Conservation (phyloP, 495 filamentous ascomycete genomes). For the Annulohypoxylon bovei region DNA sequence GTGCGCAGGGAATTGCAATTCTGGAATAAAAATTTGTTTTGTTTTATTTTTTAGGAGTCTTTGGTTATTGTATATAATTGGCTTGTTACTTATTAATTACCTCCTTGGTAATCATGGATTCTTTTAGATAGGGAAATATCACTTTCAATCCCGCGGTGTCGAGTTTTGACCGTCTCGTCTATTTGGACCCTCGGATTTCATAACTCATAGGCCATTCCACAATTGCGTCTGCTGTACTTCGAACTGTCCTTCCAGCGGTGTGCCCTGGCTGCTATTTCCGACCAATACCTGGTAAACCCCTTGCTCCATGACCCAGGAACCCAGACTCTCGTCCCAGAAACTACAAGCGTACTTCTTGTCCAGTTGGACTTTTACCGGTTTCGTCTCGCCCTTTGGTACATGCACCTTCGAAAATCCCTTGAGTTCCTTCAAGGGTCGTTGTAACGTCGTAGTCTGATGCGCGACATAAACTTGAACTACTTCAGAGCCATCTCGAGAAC, state of each 20-base stretch:
- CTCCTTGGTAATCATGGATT: not conserved
- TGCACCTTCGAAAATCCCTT: constrained; percentile 2
- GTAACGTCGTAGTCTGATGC: constrained; percentile 1
- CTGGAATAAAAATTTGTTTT: constrained; percentile 16
- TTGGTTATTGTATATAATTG: constrained; percentile 4
- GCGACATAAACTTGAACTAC: constrained; percentile 42
- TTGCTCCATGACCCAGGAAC: constrained; percentile 3
- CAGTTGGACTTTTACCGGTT: not conserved
- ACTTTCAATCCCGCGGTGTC: not conserved
- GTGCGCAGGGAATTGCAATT: constrained; percentile 50
- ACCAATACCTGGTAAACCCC: not conserved
- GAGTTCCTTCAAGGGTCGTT: not conserved
- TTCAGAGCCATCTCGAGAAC: constrained; percentile 45
- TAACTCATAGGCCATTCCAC: not conserved
- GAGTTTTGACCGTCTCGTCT: no score
- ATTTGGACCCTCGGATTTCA: not conserved
- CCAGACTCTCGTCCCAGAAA: not conserved
- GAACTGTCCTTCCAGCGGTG: not conserved
- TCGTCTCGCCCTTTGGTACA: not conserved
- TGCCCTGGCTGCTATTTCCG: not conserved
- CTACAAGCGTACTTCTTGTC: constrained; percentile 8
- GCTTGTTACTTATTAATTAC: not conserved
- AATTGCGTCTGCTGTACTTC: not conserved
- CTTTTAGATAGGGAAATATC: not conserved
- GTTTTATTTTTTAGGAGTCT: not conserved